A percentile compares a stretch with the other conserved stretches of the same genome.
Conservation (phyloP, 345 rosid species). For the Leavenworthia alabamica region DNA sequence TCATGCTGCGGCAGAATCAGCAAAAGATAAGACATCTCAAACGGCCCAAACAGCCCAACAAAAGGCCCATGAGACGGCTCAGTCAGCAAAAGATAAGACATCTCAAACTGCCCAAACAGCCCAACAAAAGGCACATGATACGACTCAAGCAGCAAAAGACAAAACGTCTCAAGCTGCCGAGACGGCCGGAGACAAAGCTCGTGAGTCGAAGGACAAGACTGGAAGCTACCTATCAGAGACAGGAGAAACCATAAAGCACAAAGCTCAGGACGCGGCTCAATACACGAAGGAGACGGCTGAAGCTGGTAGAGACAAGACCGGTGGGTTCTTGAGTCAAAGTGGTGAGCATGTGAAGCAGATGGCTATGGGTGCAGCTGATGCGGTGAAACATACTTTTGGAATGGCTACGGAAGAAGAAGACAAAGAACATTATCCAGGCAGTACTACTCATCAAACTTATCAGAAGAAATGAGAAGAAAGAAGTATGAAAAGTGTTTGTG, state of each 20-base stretch:
- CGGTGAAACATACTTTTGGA: constrained; percentile 54
- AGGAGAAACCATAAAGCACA: constrained; percentile 35
- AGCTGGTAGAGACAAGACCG: constrained; percentile 42
- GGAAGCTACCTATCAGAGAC: constrained; percentile 33
- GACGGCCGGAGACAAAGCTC: constrained; percentile 28
- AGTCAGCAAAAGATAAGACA: constrained; percentile 32
- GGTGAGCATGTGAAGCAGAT: constrained; percentile 53
- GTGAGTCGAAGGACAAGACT: constrained; percentile 33
- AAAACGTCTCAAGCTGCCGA: constrained; percentile 22
- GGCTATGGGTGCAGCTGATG: constrained; percentile 54
- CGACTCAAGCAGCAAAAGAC: constrained; percentile 21
- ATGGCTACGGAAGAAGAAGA: constrained; percentile 31
- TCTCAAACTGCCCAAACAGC: constrained; percentile 25
- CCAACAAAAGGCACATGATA: constrained; percentile 25
- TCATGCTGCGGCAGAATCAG: constrained; percentile 15
- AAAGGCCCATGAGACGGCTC: constrained; percentile 17
- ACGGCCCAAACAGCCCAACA: constrained; percentile 17
- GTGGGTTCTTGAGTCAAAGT: constrained; percentile 43
- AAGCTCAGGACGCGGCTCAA: constrained; percentile 29
- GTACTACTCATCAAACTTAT: constrained; percentile 17
- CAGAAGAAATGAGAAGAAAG: constrained; percentile 21
- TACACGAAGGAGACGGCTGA: constrained; percentile 36
- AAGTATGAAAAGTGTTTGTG: not conserved
- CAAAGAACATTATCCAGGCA: not conserved
- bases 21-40: constrained; percentile 26